Percentiles rank a stretch among this genome's conserved stretches.
These are phyloP conservation scores for Cryptococcus sp. DNA, from an alignment of 1,284 basidiomycete genomes.

Conservation along the genomic window DNA sequence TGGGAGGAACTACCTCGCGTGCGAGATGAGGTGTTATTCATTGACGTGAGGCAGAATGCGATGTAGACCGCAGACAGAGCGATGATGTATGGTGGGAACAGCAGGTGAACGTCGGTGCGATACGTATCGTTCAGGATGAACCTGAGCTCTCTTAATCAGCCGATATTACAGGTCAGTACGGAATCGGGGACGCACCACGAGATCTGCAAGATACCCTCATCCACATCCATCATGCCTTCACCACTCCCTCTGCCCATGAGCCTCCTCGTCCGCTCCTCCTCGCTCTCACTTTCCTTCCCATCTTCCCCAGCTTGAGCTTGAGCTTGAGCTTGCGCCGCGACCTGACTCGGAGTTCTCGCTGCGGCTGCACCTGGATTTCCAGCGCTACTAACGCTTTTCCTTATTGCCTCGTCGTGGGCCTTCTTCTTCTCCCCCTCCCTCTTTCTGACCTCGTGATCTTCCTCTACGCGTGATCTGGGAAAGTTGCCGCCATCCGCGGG, in stretches of 20 bases:
- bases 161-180: neutral
- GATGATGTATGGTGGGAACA: slow-evolving; percentile 92
- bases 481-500: slow-evolving; percentile 49
- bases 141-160: slow-evolving; percentile 57
- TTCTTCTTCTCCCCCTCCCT: slow-evolving; percentile 31
- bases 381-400: slow-evolving; percentile 17
- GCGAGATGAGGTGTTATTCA: slow-evolving; percentile 40
- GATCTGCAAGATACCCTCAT: slow-evolving; percentile 56
- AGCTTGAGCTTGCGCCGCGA: slow-evolving; percentile 4
- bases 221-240: slow-evolving; percentile 54
- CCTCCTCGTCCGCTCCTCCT: slow-evolving; percentile 40
- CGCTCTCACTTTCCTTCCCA: slow-evolving; percentile 32
- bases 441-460: slow-evolving; percentile 44
- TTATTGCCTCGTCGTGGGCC: slow-evolving; percentile 34
- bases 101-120: slow-evolving; percentile 81
- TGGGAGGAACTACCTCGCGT: slow-evolving; percentile 54
- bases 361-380: neutral
- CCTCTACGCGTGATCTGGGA: slow-evolving; percentile 37
- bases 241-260: slow-evolving; percentile 50
- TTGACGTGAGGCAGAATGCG: slow-evolving; percentile 59
- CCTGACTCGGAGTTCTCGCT: slow-evolving; percentile 2
- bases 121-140: slow-evolving; percentile 97
- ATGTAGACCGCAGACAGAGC: slow-evolving; percentile 89
- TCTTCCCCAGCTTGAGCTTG: slow-evolving; percentile 12
- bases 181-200: slow-evolving; percentile 49